A percentile compares a stretch with the other conserved stretches of the same genome.
These are phyloP conservation scores for Nicotiana otophora DNA, from an alignment of 257 asterid species.

Conservation along the genomic window DNA sequence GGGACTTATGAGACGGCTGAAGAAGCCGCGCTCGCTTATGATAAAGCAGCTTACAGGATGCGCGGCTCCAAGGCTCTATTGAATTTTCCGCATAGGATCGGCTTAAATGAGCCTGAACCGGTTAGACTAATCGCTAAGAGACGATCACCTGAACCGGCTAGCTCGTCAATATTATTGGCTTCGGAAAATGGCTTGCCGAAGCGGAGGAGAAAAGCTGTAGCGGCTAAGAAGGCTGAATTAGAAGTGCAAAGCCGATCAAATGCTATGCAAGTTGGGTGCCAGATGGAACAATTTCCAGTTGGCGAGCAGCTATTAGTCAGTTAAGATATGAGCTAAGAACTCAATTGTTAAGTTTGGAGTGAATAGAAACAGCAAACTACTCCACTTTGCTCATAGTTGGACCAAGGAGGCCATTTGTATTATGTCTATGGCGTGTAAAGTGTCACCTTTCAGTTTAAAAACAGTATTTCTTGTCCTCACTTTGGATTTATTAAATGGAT, in stretches of 20 bases:
- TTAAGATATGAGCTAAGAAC: constrained; percentile 3
- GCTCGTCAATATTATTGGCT: constrained; percentile 31
- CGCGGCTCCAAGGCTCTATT: constrained; percentile 83
- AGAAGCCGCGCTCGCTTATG: constrained; percentile 89
- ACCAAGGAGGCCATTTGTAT: not conserved
- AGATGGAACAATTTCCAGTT: constrained; percentile 32
- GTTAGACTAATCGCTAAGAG: constrained; percentile 61
- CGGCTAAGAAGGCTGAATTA: constrained; percentile 48
- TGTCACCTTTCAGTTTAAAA: not conserved
- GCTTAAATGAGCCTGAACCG: constrained; percentile 87
- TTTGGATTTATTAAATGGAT: not conserved
- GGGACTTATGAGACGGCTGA: constrained; percentile 86
- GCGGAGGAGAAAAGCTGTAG: constrained; percentile 32
- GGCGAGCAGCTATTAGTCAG: constrained; percentile 45
- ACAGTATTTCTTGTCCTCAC: not conserved
- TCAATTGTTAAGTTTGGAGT: constrained; percentile 13
- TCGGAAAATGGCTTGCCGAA: constrained; percentile 54
- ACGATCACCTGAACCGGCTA: constrained; percentile 48
- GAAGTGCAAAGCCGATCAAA: constrained; percentile 50
- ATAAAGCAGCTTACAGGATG: constrained; percentile 82
- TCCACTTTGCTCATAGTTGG: not conserved
- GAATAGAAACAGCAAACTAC: constrained; percentile 2
- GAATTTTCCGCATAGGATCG: constrained; percentile 65
- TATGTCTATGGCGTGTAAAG: not conserved
- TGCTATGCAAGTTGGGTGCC: constrained; percentile 27